Evolutionary conservation across 176 grass and related monocot genomes (phyloP).

Genomic region (Triticum timopheevii): DNA sequence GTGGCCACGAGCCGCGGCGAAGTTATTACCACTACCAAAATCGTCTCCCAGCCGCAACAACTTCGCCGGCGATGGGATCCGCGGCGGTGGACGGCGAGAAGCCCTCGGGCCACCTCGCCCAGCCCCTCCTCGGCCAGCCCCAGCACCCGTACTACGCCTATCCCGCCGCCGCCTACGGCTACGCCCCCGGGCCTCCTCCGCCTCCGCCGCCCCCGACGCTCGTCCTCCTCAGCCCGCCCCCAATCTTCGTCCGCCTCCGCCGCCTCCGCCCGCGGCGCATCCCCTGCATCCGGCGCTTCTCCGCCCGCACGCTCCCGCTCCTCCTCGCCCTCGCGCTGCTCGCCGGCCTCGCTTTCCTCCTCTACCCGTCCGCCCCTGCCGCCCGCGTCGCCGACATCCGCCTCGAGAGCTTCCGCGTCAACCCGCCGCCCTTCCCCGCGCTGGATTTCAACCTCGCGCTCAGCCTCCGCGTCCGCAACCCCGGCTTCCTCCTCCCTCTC

Average conservation of each 20-base stretch:
- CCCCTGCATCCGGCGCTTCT: slow-evolving; percentile 22
- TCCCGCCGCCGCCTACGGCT: slow-evolving; percentile 26
- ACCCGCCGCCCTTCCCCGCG: slow-evolving; percentile 2
- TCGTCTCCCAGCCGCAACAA: neutral
- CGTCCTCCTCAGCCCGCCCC: neutral
- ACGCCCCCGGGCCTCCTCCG: neutral
- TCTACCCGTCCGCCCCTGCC: slow-evolving; percentile 5
- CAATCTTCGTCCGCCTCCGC: slow-evolving; percentile 33
- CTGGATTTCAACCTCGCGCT: slow-evolving; percentile 41
- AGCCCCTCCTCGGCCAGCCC: neutral
- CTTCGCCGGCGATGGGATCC: neutral
- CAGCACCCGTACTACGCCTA: slow-evolving; percentile 41
- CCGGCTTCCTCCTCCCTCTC: slow-evolving; percentile 17
- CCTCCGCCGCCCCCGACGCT: slow-evolving; percentile 12
- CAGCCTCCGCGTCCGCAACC: slow-evolving; percentile 10
- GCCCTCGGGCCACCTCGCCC: neutral
- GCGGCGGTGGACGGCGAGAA: neutral
- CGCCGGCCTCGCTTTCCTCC: slow-evolving; percentile 2
- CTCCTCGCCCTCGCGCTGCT: slow-evolving; percentile 39
- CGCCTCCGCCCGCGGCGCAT: slow-evolving; percentile 34
- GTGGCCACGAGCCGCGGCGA: no score
- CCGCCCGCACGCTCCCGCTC: slow-evolving; percentile 13
- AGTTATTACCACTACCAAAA: neutral
- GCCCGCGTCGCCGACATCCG: neutral
- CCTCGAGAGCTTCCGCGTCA: neutral